Conservation (phyloP, 1,284 basidiomycete species). For the Rhodotorula sp. region DNA sequence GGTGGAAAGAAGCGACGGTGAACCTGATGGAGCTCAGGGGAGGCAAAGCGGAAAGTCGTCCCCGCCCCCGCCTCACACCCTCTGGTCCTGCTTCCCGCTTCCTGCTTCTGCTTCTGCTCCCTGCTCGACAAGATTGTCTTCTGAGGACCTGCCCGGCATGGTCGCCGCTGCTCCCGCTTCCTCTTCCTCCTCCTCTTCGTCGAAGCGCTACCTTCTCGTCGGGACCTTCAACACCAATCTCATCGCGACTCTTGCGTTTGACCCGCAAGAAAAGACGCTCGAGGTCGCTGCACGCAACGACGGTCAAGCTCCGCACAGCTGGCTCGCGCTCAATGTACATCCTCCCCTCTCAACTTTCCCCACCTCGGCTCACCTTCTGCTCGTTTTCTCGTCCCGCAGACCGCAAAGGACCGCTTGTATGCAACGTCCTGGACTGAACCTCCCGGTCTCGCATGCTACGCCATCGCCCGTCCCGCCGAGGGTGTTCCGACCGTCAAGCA, state of each 20-base stretch:
- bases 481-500: slow-evolving; percentile 29
- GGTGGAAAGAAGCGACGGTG: neutral
- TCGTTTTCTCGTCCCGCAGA: neutral
- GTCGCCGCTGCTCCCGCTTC: no score
- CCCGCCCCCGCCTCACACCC: neutral
- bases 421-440: slow-evolving; percentile 48
- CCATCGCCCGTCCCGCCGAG: slow-evolving; percentile 21
- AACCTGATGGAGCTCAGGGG: no score
- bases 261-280: slow-evolving; percentile 33
- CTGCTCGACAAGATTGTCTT: neutral
- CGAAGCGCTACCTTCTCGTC: slow-evolving; percentile 43
- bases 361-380: no score
- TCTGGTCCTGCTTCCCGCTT: neutral
- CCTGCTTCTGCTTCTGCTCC: neutral
- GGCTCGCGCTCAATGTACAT: slow-evolving; percentile 46
- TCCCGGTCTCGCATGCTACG: slow-evolving; percentile 46
- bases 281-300: slow-evolving; percentile 32
- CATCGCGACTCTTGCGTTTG: slow-evolving; percentile 47
- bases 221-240: slow-evolving; percentile 48
- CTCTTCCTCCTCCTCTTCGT: neutral
- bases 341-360: neutral
- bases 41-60: neutral
- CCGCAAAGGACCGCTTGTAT: slow-evolving; percentile 43
- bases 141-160: no score
- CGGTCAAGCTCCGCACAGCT: slow-evolving; percentile 47